Evolutionary conservation across 2,329 filamentous ascomycete genomes (phyloP).

Genomic region (Cryphonectria nitschkei): DNA sequence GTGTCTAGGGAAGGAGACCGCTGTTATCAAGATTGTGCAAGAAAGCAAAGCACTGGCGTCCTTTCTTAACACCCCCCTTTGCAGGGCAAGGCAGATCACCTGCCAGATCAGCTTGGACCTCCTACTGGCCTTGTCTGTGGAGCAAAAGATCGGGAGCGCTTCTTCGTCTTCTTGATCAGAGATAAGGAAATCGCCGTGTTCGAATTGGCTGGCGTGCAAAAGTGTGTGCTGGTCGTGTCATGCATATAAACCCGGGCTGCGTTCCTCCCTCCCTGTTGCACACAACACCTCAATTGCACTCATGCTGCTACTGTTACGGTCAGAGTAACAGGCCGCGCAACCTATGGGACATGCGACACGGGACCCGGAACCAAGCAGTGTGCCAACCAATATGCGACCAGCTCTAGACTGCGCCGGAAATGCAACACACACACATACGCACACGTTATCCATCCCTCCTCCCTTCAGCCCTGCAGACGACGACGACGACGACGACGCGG

Average conservation of each 20-base stretch:
- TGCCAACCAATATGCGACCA: background rate
- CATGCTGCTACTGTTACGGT: background rate
- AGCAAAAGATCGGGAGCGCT: slow-evolving; percentile 3
- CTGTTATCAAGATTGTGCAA: slow-evolving; percentile 17
- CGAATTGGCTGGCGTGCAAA: background rate
- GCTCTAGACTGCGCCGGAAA: background rate
- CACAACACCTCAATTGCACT: background rate
- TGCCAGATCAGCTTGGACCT: slow-evolving; percentile 14
- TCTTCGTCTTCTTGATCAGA: slow-evolving; percentile 3
- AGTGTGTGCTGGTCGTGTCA: background rate
- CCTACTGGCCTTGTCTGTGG: slow-evolving; percentile 7
- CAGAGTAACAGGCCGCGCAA: background rate
- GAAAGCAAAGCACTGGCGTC: background rate
- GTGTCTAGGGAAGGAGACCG: background rate
- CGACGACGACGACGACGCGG: background rate
- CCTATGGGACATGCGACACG: background rate
- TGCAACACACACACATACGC: background rate
- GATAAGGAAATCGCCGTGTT: slow-evolving; percentile 13
- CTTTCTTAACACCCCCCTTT: background rate
- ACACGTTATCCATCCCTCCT: background rate
- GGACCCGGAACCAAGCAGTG: background rate
- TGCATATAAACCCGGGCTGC: slow-evolving; percentile 14
- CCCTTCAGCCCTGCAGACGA: background rate
- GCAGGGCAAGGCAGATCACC: slow-evolving; percentile 1
- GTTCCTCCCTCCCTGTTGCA: background rate